Evolutionary conservation across 192 early-diverging fungal species (phyloP).

Genomic region (Coemansia sp.): DNA sequence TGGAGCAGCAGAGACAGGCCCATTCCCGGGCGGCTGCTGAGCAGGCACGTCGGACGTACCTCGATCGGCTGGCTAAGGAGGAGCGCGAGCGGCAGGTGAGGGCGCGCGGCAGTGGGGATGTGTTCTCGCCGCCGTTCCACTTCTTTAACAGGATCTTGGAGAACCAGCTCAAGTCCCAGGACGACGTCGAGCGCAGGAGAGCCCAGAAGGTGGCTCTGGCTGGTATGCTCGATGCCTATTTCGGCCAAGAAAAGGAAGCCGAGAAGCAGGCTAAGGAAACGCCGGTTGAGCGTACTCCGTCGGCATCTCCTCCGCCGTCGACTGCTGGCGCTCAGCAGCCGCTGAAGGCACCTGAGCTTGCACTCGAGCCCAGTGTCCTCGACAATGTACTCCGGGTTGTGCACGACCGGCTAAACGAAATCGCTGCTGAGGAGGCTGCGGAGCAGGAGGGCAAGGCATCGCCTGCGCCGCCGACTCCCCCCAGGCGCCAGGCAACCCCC

Average conservation of each 20-base stretch:
- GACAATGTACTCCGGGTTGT: constrained; percentile 45
- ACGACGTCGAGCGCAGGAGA: constrained; percentile 31
- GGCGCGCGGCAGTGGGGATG: background rate
- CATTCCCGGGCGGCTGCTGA: constrained; percentile 21
- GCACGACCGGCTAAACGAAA: constrained; percentile 35
- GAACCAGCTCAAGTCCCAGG: constrained; percentile 34
- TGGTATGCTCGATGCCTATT: constrained; percentile 34
- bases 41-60: constrained; percentile 18
- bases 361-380: constrained; percentile 17
- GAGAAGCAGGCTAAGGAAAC: background rate
- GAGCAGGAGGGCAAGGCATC: background rate
- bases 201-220: constrained; percentile 30
- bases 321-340: background rate
- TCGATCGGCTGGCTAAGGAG: constrained; percentile 17
- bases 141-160: constrained; percentile 44
- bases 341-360: constrained; percentile 1
- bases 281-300: background rate
- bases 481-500: background rate
- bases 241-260: constrained; percentile 3
- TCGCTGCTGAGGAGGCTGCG: constrained; percentile 22
- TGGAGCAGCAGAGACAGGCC: constrained; percentile 25
- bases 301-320: background rate
- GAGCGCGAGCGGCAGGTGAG: constrained; percentile 21
- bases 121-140: constrained; percentile 38
- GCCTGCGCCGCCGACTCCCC: background rate